Evolutionary conservation across 1,284 basidiomycete genomes (phyloP).

Genomic region (Tilletia indica): DNA sequence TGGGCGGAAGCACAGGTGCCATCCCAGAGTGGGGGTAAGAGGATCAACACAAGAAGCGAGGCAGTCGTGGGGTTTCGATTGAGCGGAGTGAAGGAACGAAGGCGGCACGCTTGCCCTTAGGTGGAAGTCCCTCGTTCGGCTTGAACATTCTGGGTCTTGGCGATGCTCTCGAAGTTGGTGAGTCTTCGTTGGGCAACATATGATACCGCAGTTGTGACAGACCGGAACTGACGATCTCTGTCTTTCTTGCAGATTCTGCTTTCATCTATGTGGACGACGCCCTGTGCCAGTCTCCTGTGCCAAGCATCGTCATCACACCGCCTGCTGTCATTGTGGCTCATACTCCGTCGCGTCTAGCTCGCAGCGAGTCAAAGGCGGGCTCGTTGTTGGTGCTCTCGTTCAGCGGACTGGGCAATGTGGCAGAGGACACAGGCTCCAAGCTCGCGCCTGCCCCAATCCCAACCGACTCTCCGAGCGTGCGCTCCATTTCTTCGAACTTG

Average conservation of each 20-base stretch:
- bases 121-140: slow-evolving; percentile 5
- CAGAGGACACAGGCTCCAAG: not conserved
- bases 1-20: not conserved
- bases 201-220: not conserved
- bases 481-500: not conserved
- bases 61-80: not conserved
- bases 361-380: not conserved
- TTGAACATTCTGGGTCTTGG: slow-evolving; percentile 7
- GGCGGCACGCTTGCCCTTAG: not conserved
- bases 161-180: not conserved
- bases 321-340: slow-evolving; percentile 13
- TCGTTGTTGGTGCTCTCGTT: not conserved
- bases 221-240: not conserved
- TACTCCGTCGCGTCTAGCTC: not conserved
- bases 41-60: not conserved
- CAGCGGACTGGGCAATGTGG: not conserved
- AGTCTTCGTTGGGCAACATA: not conserved
- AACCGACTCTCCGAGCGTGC: slow-evolving; percentile 1
- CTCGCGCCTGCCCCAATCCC: not conserved
- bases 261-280: not conserved
- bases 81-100: not conserved
- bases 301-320: slow-evolving; percentile 22
- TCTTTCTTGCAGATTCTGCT: not conserved
- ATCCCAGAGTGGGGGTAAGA: not conserved
- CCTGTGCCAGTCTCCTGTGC: slow-evolving; percentile 7